A percentile compares a stretch with the other conserved stretches of the same genome.
These are phyloP conservation scores for Flaveria trinervia DNA, from an alignment of 129 eudicot species.

Conservation along the genomic window DNA sequence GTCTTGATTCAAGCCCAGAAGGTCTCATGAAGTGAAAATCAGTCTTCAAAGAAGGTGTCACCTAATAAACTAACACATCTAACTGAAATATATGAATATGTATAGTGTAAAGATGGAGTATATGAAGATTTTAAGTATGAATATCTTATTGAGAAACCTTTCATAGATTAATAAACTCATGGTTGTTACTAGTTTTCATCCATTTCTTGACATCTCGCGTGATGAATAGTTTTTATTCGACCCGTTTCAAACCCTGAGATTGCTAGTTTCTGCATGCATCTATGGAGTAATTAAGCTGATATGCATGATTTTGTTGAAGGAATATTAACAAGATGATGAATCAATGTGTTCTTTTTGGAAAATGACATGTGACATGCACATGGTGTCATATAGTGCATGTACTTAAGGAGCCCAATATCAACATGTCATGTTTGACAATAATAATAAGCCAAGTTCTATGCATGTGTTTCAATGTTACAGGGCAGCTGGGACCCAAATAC, in stretches of 20 bases:
- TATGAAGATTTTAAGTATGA: conserved; percentile 20
- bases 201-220: neutral
- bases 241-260: too few relatives aligned
- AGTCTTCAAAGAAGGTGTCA: conserved; percentile 7
- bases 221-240: neutral
- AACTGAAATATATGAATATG: conserved; percentile 29
- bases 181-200: neutral
- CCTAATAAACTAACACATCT: conserved; percentile 32
- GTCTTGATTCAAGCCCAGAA: conserved; percentile 59
- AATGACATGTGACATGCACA: conserved; percentile 35
- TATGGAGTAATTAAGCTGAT: too few relatives aligned
- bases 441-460: conserved; percentile 34
- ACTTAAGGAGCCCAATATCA: conserved; percentile 26
- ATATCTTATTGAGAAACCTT: conserved; percentile 12
- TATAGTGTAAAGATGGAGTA: conserved; percentile 36
- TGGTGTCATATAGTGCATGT: conserved; percentile 26
- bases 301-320: neutral
- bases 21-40: conserved; percentile 19
- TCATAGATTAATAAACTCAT: conserved; percentile 12
- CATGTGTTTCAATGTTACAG: conserved; percentile 27
- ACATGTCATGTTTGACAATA: conserved; percentile 36
- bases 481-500: conserved; percentile 25
- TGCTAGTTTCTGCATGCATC: too few relatives aligned
- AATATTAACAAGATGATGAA: neutral
- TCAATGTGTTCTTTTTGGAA: neutral